Conservation (phyloP, 2,329 filamentous ascomycete genomes). For the Cladosporium sp. region DNA sequence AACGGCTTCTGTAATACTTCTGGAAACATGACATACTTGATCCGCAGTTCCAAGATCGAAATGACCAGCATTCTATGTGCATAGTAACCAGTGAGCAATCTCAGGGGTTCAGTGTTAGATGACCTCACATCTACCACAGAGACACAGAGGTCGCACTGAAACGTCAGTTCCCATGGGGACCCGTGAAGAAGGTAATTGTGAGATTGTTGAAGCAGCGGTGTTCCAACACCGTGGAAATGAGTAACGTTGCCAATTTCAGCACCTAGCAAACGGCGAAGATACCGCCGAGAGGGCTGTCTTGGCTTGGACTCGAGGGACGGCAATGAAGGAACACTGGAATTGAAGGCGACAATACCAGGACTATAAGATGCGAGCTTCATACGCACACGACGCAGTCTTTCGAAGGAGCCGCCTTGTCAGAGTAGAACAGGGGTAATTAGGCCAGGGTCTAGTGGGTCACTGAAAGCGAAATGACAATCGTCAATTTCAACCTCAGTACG, state of each 20-base stretch:
- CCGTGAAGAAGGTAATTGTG: not conserved
- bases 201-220: not conserved
- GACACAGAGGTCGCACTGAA: not conserved
- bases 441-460: not conserved
- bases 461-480: conserved; percentile 10
- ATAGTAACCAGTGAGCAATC: not conserved
- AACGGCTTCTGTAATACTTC: not conserved
- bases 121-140: not conserved
- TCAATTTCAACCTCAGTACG: not conserved
- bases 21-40: not conserved
- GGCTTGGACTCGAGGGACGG: not conserved
- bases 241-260: not conserved
- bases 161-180: not conserved
- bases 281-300: not conserved
- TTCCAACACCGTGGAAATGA: not conserved
- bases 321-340: not conserved
- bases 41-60: not conserved
- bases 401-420: not conserved
- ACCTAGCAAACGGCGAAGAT: not conserved
- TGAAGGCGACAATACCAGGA: not conserved
- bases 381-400: not conserved
- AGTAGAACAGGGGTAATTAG: not conserved
- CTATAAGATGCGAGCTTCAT: not conserved
- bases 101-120: not conserved
- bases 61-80: not conserved